Percentiles rank a stretch among this genome's conserved stretches.
Evolutionary conservation across 495 filamentous ascomycete species (phyloP).

Genomic region (Choiromyces venosus): DNA sequence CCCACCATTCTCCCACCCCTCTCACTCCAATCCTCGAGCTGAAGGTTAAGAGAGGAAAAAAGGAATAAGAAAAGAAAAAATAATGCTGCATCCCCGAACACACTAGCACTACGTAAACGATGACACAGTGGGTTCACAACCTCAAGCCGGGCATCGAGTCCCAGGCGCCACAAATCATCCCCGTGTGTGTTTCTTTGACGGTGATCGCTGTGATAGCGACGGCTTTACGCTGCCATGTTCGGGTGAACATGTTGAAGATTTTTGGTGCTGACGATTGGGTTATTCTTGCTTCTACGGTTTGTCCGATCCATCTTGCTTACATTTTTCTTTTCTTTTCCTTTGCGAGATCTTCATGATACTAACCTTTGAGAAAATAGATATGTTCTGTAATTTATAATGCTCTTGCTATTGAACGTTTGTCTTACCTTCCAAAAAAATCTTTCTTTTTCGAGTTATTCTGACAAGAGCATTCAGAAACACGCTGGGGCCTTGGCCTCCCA

Average conservation of each 20-base stretch:
- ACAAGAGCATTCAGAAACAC: constrained; percentile 45
- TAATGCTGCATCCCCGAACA: neutral
- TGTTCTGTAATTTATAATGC: constrained; percentile 49
- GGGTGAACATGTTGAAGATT: constrained; percentile 43
- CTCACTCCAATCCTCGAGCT: constrained; percentile 4
- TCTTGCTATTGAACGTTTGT: constrained; percentile 49
- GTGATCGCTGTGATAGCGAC: constrained; percentile 45
- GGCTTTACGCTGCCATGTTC: constrained; percentile 43
- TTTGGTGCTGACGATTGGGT: constrained; percentile 50
- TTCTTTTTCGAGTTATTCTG: constrained; percentile 1
- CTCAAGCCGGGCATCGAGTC: constrained; percentile 46
- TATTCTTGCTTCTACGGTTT: constrained; percentile 47
- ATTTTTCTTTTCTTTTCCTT: neutral
- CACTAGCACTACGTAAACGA: constrained; percentile 14
- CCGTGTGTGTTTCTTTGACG: constrained; percentile 48
- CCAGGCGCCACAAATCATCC: constrained; percentile 47
- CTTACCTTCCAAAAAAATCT: constrained; percentile 5
- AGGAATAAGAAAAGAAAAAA: constrained; percentile 5
- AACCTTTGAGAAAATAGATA: constrained; percentile 29
- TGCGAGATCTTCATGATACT: neutral
- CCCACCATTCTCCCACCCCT: constrained; percentile 14
- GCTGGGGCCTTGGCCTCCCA: constrained; percentile 50
- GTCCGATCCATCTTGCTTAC: neutral
- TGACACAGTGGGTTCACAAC: constrained; percentile 49
- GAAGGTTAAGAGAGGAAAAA: neutral